Conservation (phyloP, 1,284 basidiomycete genomes). For the Naganishia sp. region DNA sequence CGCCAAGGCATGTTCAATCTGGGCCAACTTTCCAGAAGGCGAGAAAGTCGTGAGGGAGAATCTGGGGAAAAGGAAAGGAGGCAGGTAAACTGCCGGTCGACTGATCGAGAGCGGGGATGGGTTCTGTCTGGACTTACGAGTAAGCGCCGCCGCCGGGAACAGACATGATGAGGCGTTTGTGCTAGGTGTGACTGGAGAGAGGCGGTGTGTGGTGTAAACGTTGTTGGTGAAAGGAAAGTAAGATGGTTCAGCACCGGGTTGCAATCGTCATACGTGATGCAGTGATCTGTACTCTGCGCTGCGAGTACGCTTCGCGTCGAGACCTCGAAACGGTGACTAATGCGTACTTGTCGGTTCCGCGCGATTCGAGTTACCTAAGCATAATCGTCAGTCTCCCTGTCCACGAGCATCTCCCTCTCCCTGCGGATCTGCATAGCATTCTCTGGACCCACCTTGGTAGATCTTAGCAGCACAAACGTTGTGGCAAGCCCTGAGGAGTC, state of each 20-base stretch:
- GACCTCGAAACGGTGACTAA: constrained; percentile 8
- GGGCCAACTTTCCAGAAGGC: constrained; percentile 95
- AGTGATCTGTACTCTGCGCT: not conserved
- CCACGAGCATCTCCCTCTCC: too few species aligned
- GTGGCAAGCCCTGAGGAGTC: not conserved
- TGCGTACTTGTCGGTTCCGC: not conserved
- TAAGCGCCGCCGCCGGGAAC: constrained; percentile 55
- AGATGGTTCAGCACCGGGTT: not conserved
- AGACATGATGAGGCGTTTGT: constrained; percentile 45
- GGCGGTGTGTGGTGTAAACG: not conserved
- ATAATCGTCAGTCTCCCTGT: not conserved
- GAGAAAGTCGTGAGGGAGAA: constrained; percentile 99
- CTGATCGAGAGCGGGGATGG: not conserved
- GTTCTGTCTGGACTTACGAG: constrained; percentile 47
- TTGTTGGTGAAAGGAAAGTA: not conserved
- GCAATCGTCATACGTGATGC: constrained; percentile 18
- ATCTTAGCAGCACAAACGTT: not conserved
- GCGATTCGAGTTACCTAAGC: not conserved
- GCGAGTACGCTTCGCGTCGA: constrained; percentile 21
- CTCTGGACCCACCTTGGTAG: too few species aligned
- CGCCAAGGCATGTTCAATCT: constrained; percentile 98
- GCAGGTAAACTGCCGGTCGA: too few species aligned
- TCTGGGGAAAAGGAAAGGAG: constrained; percentile 56
- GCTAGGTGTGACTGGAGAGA: not conserved
- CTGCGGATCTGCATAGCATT: too few species aligned